Base-by-base conservation (phyloP, 768 basidiomycete genomes). In the Clavaria fumosa region DNA sequence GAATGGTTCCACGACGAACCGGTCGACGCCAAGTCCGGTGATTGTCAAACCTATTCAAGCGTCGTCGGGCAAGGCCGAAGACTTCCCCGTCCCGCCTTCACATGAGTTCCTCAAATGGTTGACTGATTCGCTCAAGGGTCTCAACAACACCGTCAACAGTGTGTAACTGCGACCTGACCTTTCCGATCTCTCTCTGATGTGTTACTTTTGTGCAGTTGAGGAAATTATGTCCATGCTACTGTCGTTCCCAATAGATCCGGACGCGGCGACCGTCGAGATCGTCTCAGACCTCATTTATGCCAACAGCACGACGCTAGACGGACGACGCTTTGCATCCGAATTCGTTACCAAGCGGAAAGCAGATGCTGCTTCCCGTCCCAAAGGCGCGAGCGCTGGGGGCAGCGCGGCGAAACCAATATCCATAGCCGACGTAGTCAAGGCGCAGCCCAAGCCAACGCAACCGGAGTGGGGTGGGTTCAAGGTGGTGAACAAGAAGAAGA, bases 181-280 rank as follows among this genome's bases (percentile, higher is more conserved):
- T 22, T 15, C 5, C 17, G 2, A 9, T 18, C 10, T 9, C 27
- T 37, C 3, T 39, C 35, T 40, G 9, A 45, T 31, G 11, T 46
- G 30, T 37, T 22, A n/a, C 40, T 32, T n/a, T n/a, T n/a, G n/a
- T 6, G 26, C 39, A 95, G 91, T 93, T 37, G 95, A 97, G 54
- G 95, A 97, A 47, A 90, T 97, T 53, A 78, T 88, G 51, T 78
- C 83, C 32, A 93, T 97, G 88, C 63, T 99, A 17, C 70, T 99
- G 18, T 77, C 83, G 1, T 97, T 99, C 66, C 84, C 93, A 3
- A 58, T 96, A 35, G 90, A 97, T 45, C 84, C 81, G 14, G 84
- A 82, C 48, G 61, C 72, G 47, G 75, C 72, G 11, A 86, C 82
- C 0, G 59, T 75, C 31, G 95, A 99, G 58, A 78, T 95, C 52